phyloP scores from a whole-genome alignment of 169 alveolate species.

The Toxoplasma gondii region DNA sequence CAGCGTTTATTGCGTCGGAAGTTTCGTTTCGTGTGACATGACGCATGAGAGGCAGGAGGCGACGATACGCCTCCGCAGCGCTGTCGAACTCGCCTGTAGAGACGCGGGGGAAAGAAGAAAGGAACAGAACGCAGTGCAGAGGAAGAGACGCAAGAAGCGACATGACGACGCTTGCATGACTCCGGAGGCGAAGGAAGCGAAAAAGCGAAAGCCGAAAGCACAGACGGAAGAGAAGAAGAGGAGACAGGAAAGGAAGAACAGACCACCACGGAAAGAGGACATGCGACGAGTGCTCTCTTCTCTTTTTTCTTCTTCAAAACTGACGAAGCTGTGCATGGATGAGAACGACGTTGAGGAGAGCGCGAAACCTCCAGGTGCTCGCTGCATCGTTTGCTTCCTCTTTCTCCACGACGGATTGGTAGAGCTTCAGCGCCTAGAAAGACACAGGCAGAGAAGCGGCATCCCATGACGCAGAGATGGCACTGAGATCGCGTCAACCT shows the following conservation, averaged over 20 bases:
- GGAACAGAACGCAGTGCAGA: neutral
- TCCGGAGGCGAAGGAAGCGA: too few species aligned
- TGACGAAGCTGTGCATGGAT: neutral
- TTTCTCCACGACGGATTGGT: neutral
- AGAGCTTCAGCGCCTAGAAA: neutral
- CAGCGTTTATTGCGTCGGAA: neutral
- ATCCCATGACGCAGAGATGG: too few species aligned
- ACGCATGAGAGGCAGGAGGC: neutral
- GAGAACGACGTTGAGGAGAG: conserved; percentile 4
- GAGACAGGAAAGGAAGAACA: too few species aligned
- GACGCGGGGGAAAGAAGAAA: neutral
- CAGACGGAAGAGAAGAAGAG: too few species aligned
- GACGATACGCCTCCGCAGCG: neutral
- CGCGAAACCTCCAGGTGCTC: neutral
- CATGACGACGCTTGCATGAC: too few species aligned
- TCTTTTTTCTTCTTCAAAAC: neutral
- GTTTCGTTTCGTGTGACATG: conserved; percentile 17
- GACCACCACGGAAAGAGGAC: too few species aligned
- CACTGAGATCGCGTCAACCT: too few species aligned
- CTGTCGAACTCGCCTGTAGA: conserved; percentile 10
- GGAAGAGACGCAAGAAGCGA: neutral
- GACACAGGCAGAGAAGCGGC: neutral
- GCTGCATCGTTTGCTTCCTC: neutral
- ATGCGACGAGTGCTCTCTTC: too few species aligned
- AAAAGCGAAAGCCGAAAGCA: too few species aligned